Evolutionary conservation across 352 stramenopile species (phyloP), one percentile per base, ranked within the genome.

Genomic region (Aphanomyces stellatus): DNA sequence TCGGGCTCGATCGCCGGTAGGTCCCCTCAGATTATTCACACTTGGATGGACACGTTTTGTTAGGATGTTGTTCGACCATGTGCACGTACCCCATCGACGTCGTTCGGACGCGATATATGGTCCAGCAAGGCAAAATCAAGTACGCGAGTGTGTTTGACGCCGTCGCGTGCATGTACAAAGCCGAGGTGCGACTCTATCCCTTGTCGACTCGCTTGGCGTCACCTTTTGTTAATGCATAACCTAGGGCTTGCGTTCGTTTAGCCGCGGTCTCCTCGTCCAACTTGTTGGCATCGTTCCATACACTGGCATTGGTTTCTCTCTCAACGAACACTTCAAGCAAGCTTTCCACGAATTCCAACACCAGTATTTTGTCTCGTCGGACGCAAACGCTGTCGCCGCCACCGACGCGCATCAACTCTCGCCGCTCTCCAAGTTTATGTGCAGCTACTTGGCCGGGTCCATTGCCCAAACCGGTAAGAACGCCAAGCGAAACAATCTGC

Each of bases 311-410:
- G 86, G 84, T 1, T 94, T 94, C 65, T 84, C 78, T 3, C 71
- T 94, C 8, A 94, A 94, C 65, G 86, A 94, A 37, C 73, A 76
- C 31, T 93, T 94, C 67, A 94, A 94, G 63, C 74, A 78, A n/a
- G 82, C 72, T 77, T 77, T 88, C 72, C 22, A 25, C 43, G 51
- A 65, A 8, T 53, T 64, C 34, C 43, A 56, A 17, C 70, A 64
- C 27, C 24, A 69, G 42, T 42, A 64, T 17, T 40, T 61, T 34
- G 35, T 41, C 19, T 24, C 48, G 3, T 11, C 1, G 37, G 49
- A 56, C 33, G n/a, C n/a, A n/a, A n/a, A n/a, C n/a, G n/a, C n/a
- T n/a, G n/a, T n/a, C n/a, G 31, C 53, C 1, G n/a, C 46, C 43
- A 34, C 15, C 37, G 65, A 69, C 22, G 15, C 61, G 43, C 53